Base-by-base conservation (phyloP, 1,284 basidiomycete species). In the Mycosarcoma maydis region DNA sequence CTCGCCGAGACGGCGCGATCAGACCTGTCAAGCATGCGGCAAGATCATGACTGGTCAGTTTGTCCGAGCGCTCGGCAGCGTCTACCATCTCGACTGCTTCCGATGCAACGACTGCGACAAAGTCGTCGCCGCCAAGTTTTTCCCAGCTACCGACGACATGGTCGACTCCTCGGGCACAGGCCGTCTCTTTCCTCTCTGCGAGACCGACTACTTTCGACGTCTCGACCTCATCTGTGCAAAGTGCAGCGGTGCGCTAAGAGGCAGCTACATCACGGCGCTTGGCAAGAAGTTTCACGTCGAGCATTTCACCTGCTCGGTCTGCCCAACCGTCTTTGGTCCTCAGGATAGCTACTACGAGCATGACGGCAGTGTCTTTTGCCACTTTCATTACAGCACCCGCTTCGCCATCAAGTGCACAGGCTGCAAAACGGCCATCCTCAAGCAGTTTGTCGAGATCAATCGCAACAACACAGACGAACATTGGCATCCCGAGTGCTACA, bases 401-500 rank as follows among this genome's bases (percentile, higher is more conserved):
- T 98, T 98, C 82, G 95, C 95, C 3, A 96, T 94, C 54, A 98
- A 98, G 83, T 99, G 95, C 82, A 93, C 93, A 0, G 96, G 95
- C 4, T 98, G 95, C 84, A 92, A 90, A 76, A 96, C 91, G 53
- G 96, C 96, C n/a, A 99, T 99, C 71, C 85, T 99, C 75, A 98
- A 98, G 84, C 95, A 99, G 82, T 99, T 98, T 80, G 95, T 99
- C 64, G 95, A 99, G 85, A 98, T 99, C 84, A 98, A 98, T 80
- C 88, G 95, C 67, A 98, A 98, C 84, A 92, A 92, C 86, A 87
- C 89, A 57, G 94, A 98, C 84, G 96, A 98, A 84, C 98, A 96
- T 81, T 99, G 96, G 95, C 95, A 99, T 86, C 95, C 95, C 45
- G 95, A 99, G 84, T 99, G 95, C 83, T 98, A 98, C 83, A 98